phyloP scores from a whole-genome alignment of 202 grass and related monocot species.

The Zizania palustris region DNA sequence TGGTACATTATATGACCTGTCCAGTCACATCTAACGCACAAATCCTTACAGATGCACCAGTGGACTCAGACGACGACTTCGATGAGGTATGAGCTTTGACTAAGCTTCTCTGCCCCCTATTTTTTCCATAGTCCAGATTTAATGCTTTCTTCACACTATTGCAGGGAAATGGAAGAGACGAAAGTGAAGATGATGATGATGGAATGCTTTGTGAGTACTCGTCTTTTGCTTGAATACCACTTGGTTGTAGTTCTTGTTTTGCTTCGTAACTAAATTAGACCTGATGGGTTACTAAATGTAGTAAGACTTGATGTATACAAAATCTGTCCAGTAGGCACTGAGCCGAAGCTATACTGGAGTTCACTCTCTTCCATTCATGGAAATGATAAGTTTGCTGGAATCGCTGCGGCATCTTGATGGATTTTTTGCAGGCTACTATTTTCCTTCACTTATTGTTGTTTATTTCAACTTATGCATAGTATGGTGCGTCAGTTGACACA shows the following conservation, averaged over 20 bases:
- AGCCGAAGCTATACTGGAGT: neutral
- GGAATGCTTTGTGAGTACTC: slow-evolving; percentile 85
- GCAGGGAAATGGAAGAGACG: slow-evolving; percentile 60
- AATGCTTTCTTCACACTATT: slow-evolving; percentile 25
- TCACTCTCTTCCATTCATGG: neutral
- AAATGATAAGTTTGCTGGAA: neutral
- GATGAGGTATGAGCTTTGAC: slow-evolving; percentile 55
- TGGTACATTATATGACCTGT: neutral
- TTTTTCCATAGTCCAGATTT: slow-evolving; percentile 21
- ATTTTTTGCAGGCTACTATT: slow-evolving; percentile 7
- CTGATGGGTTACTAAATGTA: slow-evolving; percentile 17
- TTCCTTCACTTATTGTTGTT: neutral
- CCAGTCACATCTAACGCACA: slow-evolving; percentile 18
- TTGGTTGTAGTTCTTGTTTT: neutral
- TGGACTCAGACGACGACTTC: slow-evolving; percentile 63
- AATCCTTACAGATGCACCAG: slow-evolving; percentile 59
- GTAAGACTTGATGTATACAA: neutral
- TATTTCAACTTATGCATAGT: neutral
- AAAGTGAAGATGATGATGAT: slow-evolving; percentile 63
- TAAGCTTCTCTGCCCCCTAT: slow-evolving; percentile 10
- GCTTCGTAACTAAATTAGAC: slow-evolving; percentile 8
- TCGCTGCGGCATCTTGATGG: neutral
- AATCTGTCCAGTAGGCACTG: neutral
- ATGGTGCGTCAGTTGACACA: neutral
- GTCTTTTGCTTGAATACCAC: slow-evolving; percentile 32